phyloP scores from a whole-genome alignment of 805 yeast genomes.

The Tetrapisispora pingtungensis region DNA sequence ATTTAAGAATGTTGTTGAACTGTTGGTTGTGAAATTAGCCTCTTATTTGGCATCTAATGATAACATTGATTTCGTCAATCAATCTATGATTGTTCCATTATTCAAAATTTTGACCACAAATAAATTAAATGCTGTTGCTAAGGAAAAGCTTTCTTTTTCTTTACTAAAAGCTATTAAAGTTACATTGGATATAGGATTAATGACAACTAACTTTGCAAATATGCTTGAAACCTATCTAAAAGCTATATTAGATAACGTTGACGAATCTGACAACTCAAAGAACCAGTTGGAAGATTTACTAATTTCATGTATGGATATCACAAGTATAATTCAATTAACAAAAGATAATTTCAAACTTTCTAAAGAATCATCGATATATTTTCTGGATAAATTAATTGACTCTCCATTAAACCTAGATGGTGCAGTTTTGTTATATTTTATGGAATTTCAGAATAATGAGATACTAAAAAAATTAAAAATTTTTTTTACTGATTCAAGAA shows the following conservation, averaged over 20 bases:
- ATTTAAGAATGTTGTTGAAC: constrained; percentile 26
- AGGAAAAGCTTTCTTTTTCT: neutral
- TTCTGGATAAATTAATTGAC: neutral
- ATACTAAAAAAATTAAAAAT: neutral
- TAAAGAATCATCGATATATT: neutral
- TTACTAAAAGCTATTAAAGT: neutral
- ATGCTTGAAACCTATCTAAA: neutral
- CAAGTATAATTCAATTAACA: neutral
- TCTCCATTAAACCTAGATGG: neutral
- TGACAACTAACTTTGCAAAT: neutral
- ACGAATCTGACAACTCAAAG: neutral
- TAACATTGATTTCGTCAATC: constrained; percentile 2
- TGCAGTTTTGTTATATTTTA: neutral
- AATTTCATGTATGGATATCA: neutral
- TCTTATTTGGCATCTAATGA: constrained; percentile 25
- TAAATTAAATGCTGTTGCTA: neutral
- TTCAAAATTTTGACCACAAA: neutral
- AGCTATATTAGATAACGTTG: neutral
- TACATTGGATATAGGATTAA: neutral
- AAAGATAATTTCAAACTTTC: neutral
- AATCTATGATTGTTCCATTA: neutral
- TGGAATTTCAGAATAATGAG: neutral
- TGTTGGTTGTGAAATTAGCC: constrained; percentile 37
- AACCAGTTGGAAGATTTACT: neutral
- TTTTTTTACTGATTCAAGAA: constrained; percentile 1